These are phyloP conservation scores for Coemansia sp. DNA, from an alignment of 371 early-diverging fungal species.

Conservation along the genomic window DNA sequence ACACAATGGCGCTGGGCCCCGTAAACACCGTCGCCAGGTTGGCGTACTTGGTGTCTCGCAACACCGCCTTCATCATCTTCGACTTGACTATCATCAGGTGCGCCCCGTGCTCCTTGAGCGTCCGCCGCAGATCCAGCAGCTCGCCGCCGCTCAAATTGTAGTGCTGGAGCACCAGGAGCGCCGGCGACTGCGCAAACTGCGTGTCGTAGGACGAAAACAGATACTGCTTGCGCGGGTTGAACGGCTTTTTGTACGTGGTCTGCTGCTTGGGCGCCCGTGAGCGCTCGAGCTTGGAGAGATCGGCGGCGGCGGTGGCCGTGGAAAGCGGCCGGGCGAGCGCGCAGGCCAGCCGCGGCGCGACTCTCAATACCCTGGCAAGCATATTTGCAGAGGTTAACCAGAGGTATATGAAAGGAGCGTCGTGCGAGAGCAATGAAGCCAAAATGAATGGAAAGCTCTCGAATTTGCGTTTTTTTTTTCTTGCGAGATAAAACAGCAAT, in stretches of 20 bases:
- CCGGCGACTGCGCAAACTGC: conserved; percentile 27
- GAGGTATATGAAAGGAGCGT: no score
- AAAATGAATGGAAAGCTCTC: no score
- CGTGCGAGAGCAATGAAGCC: no score
- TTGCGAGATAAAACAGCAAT: no score
- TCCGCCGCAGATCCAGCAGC: conserved; percentile 29
- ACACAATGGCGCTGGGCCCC: conserved; percentile 42
- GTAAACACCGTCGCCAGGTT: conserved; percentile 39
- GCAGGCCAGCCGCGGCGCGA: no score
- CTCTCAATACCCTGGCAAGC: no score
- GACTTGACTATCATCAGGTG: conserved; percentile 39
- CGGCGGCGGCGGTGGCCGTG: no score
- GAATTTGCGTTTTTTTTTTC: no score
- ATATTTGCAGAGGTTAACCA: no score
- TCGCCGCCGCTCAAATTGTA: conserved; percentile 46
- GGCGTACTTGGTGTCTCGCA: conserved; percentile 33
- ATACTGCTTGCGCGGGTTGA: conserved; percentile 47
- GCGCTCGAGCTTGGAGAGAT: conserved; percentile 17
- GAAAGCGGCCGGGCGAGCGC: no score
- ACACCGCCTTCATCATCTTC: conserved; percentile 46
- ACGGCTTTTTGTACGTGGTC: conserved; percentile 52
- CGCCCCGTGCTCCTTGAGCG: conserved; percentile 41
- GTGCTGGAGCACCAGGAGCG: conserved; percentile 40
- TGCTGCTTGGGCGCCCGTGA: conserved; percentile 29
- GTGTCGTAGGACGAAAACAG: conserved; percentile 43